Base-by-base conservation (phyloP, 192 early-diverging fungal species). In the Backusella sp. region DNA sequence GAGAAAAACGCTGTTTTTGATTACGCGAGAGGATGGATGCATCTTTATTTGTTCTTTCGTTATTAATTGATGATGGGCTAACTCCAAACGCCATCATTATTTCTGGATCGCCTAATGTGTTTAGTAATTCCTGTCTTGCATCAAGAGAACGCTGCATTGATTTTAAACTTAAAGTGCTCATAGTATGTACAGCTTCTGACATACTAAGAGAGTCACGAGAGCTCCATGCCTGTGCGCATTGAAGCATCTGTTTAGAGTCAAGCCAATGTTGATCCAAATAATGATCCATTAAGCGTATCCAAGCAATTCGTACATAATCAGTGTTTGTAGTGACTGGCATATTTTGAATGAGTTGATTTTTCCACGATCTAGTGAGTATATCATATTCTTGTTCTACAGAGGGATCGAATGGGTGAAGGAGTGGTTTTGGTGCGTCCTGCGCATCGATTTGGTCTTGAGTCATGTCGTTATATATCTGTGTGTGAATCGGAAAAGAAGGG, bases 241-340 rank as follows among this genome's bases (percentile, higher is more conserved):
- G 75, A 15, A 76, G 67, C 75, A 76, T 76, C 21, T 70, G 67
- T 37, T 76, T 66, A 23, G 75, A 76, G 37, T 76, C 75, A 28
- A 76, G 30, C 75, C 75, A 76, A 17, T 76, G 68, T 28, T 76
- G 75, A 37, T 76, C 75, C 5, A 76, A 68, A 69, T 70, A 76
- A 6, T 66, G 66, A 23, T 76, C 65, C 44, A 76, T 70, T 19
- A 76, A 34, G 1, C 75, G 34, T 52, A 76, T 37, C 66, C 75
- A 76, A 15, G 52, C 44, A 12, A 56, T 21, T 15, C 75, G 41
- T 6, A 56, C 65, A 39, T 66, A 76, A 14, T 76, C 65, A 17
- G 62, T 9, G 2, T 56, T 66, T 14, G 52, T 44, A 14, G 41
- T 23, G 35, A 41, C 30, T 23, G 73, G 75, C 30, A 30, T n/a